These are phyloP conservation scores for Kodamaea sp. DNA, from an alignment of 1,139 yeast species.

Conservation along the genomic window DNA sequence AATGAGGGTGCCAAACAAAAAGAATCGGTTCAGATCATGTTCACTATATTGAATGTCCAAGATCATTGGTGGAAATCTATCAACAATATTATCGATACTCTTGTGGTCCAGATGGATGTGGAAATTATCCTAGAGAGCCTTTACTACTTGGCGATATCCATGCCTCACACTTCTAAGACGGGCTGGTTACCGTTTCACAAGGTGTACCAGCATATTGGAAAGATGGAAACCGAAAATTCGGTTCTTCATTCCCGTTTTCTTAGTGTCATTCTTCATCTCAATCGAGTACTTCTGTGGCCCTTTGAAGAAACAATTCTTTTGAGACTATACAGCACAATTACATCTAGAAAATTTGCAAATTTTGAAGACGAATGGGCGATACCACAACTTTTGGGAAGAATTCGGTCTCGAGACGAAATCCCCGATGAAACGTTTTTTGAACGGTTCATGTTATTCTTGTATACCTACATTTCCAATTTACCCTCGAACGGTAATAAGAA, in stretches of 20 bases:
- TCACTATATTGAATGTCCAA: slow-evolving; percentile 12
- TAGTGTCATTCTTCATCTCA: slow-evolving; percentile 30
- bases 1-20: slow-evolving; percentile 1
- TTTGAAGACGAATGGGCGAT: slow-evolving; percentile 35
- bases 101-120: slow-evolving; percentile 14
- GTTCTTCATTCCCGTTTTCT: slow-evolving; percentile 28
- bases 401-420: slow-evolving; percentile 33
- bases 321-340: slow-evolving; percentile 31
- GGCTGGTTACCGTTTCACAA: slow-evolving; percentile 31
- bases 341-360: slow-evolving; percentile 38
- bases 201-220: slow-evolving; percentile 19
- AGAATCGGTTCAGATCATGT: slow-evolving; percentile 19
- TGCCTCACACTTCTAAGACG: slow-evolving; percentile 10
- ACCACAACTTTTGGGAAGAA: slow-evolving; percentile 27
- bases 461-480: slow-evolving; percentile 34
- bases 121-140: slow-evolving; percentile 17
- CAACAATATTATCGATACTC: slow-evolving; percentile 15
- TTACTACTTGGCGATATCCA: slow-evolving; percentile 16
- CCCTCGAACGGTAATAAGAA: slow-evolving; percentile 29
- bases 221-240: slow-evolving; percentile 15
- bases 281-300: slow-evolving; percentile 35
- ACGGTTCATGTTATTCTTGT: slow-evolving; percentile 37
- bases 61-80: slow-evolving; percentile 24
- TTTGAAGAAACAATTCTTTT: slow-evolving; percentile 37
- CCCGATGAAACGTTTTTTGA: slow-evolving; percentile 40